phyloP scores from a whole-genome alignment of 2,329 filamentous ascomycete genomes.

The Botryotinia narcissicola region DNA sequence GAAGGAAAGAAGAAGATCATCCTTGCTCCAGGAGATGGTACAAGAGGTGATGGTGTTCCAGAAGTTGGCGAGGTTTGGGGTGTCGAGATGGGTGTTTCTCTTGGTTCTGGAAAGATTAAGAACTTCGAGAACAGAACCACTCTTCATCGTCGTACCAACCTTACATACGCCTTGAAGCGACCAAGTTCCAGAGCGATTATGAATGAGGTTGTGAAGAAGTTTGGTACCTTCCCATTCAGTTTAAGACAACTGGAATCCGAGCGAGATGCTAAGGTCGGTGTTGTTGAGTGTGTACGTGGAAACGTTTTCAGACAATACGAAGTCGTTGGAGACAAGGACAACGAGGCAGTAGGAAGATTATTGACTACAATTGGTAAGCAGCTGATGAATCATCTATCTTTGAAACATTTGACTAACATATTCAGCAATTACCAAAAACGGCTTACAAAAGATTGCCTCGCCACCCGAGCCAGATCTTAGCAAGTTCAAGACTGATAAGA shows the following conservation, averaged over 20 bases:
- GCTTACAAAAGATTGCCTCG: constrained; percentile 78
- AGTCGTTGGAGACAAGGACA: constrained; percentile 90
- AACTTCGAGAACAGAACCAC: constrained; percentile 82
- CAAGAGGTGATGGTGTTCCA: constrained; percentile 85
- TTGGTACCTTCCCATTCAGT: constrained; percentile 96
- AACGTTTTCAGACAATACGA: constrained; percentile 96
- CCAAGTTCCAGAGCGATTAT: constrained; percentile 89
- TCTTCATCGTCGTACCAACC: constrained; percentile 86
- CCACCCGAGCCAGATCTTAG: constrained; percentile 73
- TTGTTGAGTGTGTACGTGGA: constrained; percentile 91
- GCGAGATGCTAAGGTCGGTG: constrained; percentile 89
- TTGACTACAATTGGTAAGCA: constrained; percentile 89
- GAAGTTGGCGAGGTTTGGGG: constrained; percentile 96
- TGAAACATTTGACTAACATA: constrained; percentile 32
- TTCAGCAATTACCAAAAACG: constrained; percentile 94
- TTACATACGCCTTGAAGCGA: constrained; percentile 90
- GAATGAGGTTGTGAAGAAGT: constrained; percentile 95
- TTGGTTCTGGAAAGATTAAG: constrained; percentile 94
- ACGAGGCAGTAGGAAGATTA: constrained; percentile 76
- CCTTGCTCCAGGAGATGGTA: constrained; percentile 77
- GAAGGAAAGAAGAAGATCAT: constrained; percentile 97
- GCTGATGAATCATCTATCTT: not conserved
- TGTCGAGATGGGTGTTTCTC: constrained; percentile 89
- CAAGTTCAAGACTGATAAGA: constrained; percentile 93
- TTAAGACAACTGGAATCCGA: constrained; percentile 96